Percentiles rank a stretch among this genome's conserved stretches.
These are phyloP conservation scores for Rhodotorula sp. DNA, from an alignment of 1,284 basidiomycete species.

Conservation along the genomic window DNA sequence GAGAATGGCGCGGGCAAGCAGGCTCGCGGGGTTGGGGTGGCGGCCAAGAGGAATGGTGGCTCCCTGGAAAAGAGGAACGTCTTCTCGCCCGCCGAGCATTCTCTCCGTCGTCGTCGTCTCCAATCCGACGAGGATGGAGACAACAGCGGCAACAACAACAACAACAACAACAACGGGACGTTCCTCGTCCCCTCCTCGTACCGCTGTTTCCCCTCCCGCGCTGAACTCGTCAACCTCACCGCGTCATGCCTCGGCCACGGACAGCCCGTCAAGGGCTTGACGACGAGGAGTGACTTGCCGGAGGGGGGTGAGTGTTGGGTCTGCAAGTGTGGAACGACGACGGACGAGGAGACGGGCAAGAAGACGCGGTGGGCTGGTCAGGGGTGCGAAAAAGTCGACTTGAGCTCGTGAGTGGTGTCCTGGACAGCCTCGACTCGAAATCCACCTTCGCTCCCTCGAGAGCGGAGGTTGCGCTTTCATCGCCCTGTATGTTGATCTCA, in stretches of 20 bases:
- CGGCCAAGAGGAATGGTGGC: neutral
- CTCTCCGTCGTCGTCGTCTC: neutral
- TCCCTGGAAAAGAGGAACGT: slow-evolving; percentile 6
- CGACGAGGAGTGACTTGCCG: neutral
- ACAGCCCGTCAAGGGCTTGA: slow-evolving; percentile 24
- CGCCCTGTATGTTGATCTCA: neutral
- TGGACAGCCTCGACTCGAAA: neutral
- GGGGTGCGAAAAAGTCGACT: slow-evolving; percentile 41
- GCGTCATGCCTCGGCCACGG: slow-evolving; percentile 32
- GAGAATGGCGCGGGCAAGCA: neutral
- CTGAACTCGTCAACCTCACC: slow-evolving; percentile 24
- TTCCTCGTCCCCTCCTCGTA: slow-evolving; percentile 30
- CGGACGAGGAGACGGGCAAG: slow-evolving; percentile 22
- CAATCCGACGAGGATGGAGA: neutral
- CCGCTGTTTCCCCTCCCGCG: slow-evolving; percentile 26
- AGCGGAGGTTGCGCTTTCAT: slow-evolving; percentile 7
- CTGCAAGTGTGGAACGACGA: slow-evolving; percentile 30
- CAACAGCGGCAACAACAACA: neutral
- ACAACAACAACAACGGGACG: neutral
- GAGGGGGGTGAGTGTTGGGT: slow-evolving; percentile 35
- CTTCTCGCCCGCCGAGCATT: slow-evolving; percentile 3
- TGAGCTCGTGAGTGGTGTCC: slow-evolving; percentile 22
- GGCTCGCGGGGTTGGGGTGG: neutral
- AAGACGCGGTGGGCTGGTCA: slow-evolving; percentile 32
- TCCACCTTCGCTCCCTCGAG: too few relatives aligned